Percentiles rank a stretch among this genome's conserved stretches.
These are phyloP conservation scores for Fagus crenata DNA, from an alignment of 306 rosid species.

Conservation along the genomic window DNA sequence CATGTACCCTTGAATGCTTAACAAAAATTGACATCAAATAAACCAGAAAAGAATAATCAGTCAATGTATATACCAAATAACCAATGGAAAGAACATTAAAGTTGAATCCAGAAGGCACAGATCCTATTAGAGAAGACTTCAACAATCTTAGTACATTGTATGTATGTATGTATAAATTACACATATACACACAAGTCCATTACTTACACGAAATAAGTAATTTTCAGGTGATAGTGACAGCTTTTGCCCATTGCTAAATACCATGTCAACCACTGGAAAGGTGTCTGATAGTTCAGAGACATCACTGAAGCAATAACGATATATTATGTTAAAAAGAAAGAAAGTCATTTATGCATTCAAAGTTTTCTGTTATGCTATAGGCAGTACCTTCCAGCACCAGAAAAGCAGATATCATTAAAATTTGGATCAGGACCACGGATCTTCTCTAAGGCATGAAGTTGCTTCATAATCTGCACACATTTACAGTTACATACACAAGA, in stretches of 20 bases:
- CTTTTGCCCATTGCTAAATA: constrained; percentile 75
- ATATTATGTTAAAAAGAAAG: constrained; percentile 30
- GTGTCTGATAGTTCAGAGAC: constrained; percentile 54
- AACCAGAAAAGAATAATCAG: constrained; percentile 27
- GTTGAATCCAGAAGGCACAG: neutral
- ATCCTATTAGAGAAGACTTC: neutral
- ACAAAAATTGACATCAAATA: constrained; percentile 31
- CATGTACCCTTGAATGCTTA: constrained; percentile 85
- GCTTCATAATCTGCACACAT: constrained; percentile 62
- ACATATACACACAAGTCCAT: neutral
- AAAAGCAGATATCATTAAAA: constrained; percentile 75
- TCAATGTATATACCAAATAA: constrained; percentile 22
- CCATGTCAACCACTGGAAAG: constrained; percentile 92
- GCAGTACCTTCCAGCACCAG: constrained; percentile 73
- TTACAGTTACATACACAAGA: neutral
- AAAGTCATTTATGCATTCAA: constrained; percentile 7
- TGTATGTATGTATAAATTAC: neutral
- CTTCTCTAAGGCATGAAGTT: constrained; percentile 56
- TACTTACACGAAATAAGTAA: constrained; percentile 83
- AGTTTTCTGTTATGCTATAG: constrained; percentile 24
- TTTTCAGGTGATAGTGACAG: constrained; percentile 86
- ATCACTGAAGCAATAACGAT: constrained; percentile 53
- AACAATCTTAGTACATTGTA: neutral
- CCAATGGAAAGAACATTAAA: constrained; percentile 24
- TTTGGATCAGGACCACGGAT: constrained; percentile 89